Evolutionary conservation across 106 monocot species (phyloP), one percentile per base, ranked within the genome.

Genomic region (Cymbidium sinense): DNA sequence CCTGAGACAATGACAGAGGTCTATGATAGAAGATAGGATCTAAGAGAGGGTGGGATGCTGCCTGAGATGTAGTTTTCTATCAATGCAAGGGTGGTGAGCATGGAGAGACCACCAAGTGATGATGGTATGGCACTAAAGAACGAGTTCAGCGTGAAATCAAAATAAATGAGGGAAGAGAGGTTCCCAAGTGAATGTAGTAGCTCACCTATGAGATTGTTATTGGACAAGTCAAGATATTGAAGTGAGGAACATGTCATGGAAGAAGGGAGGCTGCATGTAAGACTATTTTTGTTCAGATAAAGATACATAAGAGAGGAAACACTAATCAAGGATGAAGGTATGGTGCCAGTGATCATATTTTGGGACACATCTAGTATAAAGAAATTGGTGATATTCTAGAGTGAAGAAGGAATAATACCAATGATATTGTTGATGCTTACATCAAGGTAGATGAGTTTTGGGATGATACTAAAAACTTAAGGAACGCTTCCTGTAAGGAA

Each of bases 401-500:
- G 39, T 20, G 69, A 20, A 12, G 34, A 69, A 43, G 80, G 86
- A 37, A 87, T 81, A 3, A 21, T 9, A 11, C 79, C 82, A 23
- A 34, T 34, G 5, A 86, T 23, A 33, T 33, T 37, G 34, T 82
- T 86, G 2, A 18, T 36, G 0, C 21, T 34, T 19, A 76, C n/a
- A 9, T 35, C 7, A 33, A 85, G 62, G 20, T 27, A 54, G 18
- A 19, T 73, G 31, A 85, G 21, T 8, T 44, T 81, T 1, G 15
- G 70, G 51, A 77, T 73, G 19, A 34, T 39, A 23, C 84, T 84
- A 0, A 84, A 29, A 21, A 54, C 69, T 2, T 72, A 2, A 19
- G 87, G 87, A 4, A 87, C 69, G 33, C 7, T 19, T 19, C 87
- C 87, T 5, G 27, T 52, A 47, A 87, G 82, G 2, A 3, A 43